phyloP scores from a whole-genome alignment of 305 asterid species.

The Fraxinus nigra region DNA sequence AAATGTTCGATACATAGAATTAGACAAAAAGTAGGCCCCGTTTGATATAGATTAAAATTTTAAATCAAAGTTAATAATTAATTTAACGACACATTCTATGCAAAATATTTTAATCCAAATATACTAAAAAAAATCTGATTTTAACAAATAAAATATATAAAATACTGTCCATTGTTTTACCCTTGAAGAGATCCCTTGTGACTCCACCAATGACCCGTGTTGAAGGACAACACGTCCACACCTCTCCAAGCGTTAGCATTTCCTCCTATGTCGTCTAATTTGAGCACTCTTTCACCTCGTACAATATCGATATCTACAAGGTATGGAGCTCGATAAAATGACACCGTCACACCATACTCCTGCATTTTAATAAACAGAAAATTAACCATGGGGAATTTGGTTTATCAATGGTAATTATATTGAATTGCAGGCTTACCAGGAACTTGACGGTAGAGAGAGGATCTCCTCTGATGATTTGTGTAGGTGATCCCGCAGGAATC shows the following conservation, averaged over 20 bases:
- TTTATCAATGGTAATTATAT: background rate
- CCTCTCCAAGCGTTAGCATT: slow-evolving; percentile 79
- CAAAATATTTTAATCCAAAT: too few relatives aligned
- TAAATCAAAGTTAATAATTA: too few relatives aligned
- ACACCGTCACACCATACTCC: slow-evolving; percentile 78
- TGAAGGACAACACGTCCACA: slow-evolving; percentile 76
- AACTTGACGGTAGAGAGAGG: slow-evolving; percentile 65
- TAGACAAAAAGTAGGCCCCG: too few relatives aligned
- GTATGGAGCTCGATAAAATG: slow-evolving; percentile 81
- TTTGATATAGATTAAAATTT: too few relatives aligned
- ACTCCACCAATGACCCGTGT: slow-evolving; percentile 99
- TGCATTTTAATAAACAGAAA: slow-evolving; percentile 23
- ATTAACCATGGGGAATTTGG: background rate
- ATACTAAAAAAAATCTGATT: too few relatives aligned
- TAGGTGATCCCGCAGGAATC: slow-evolving; percentile 50
- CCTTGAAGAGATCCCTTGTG: slow-evolving; percentile 87
- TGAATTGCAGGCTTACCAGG: slow-evolving; percentile 39
- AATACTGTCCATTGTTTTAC: slow-evolving; percentile 25
- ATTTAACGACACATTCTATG: too few relatives aligned
- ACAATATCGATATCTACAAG: slow-evolving; percentile 72
- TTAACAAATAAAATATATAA: too few relatives aligned
- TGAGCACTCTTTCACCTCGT: slow-evolving; percentile 73
- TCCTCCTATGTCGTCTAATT: slow-evolving; percentile 68
- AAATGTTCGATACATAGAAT: too few relatives aligned
- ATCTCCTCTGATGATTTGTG: slow-evolving; percentile 57